Base-by-base conservation (phyloP, 768 basidiomycete genomes). In the Mrakia frigida region DNA sequence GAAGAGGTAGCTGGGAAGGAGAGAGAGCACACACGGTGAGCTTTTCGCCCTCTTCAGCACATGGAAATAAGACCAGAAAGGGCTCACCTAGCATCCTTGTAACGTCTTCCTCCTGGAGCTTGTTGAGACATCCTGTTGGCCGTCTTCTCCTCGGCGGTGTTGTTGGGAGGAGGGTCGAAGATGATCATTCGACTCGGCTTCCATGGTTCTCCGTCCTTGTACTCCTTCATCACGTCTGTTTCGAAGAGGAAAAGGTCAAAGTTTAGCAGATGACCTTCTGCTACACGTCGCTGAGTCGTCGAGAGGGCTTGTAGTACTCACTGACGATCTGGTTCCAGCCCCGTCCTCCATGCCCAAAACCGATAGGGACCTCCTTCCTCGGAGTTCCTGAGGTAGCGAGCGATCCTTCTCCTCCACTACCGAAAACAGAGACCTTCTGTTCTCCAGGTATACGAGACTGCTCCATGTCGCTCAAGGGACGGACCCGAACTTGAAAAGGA, bases 151-250 rank as follows among this genome's bases (percentile, higher is more conserved):
- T 86, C 88, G 84, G 75, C 65, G 65, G 35, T 68, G 16, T 95
- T 92, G 83, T 90, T 90, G 84, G 97, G 94, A 77, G 93, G 91
- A 50, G 95, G 94, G 83, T 99, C 97, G 81, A 98, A 99, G 21
- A 93, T 93, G 77, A 98, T 87, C 80, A 96, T 93, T 74, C 94
- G 89, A 85, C 96, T 59, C 6, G 33, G 21, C 31, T 23, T 60
- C 4, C 11, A 35, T 5, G 43, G 2, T 28, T 74, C 72, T 21
- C 59, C 37, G 4, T 63, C 41, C 6, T 33, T 60, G 43, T 23
- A 14, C 41, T 60, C 61, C 7, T 74, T 33, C 41, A 60, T 74
- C 16, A 74, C 52, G 14, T 28, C 37, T 37, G 28, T 50, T 50
- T 50, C 46, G 46, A 21, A 50, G 46, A 14, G 21, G n/a, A 9